These are phyloP conservation scores for Paramecium biaurelia DNA, from an alignment of 73 alveolate species.

Conservation along the genomic window DNA sequence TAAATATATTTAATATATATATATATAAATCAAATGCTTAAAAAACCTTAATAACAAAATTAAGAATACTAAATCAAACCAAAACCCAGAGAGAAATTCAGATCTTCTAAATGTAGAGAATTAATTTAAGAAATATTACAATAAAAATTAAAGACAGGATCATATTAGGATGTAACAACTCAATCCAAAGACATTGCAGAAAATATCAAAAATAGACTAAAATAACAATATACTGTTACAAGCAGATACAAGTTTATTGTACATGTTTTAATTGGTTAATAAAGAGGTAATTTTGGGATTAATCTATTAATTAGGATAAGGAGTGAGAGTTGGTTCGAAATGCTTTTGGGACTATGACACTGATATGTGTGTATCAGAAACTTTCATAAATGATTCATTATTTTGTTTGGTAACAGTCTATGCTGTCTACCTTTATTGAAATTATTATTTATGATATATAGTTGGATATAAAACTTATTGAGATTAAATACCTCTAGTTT, in stretches of 20 bases:
- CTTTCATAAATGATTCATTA: slow-evolving; percentile 48
- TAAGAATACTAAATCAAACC: slow-evolving; percentile 54
- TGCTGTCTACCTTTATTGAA: slow-evolving; percentile 61
- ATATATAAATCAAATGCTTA: neutral
- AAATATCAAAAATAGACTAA: slow-evolving; percentile 47
- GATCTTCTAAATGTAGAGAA: slow-evolving; percentile 53
- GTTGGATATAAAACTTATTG: neutral
- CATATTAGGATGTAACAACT: slow-evolving; percentile 55
- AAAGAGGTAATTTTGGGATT: neutral
- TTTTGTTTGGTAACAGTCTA: slow-evolving; percentile 59
- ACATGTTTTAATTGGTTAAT: slow-evolving; percentile 53
- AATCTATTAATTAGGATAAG: slow-evolving; percentile 7
- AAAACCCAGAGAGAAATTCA: slow-evolving; percentile 59
- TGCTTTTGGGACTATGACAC: slow-evolving; percentile 66
- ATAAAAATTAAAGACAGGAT: slow-evolving; percentile 30
- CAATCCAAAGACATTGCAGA: slow-evolving; percentile 59
- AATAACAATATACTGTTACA: neutral
- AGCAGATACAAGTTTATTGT: slow-evolving; percentile 61
- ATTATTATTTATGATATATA: neutral
- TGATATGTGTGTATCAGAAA: slow-evolving; percentile 45
- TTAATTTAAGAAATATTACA: slow-evolving; percentile 48
- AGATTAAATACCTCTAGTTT: neutral
- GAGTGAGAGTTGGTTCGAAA: slow-evolving; percentile 57
- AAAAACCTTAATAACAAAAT: neutral
- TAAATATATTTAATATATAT: neutral